Base-by-base conservation (phyloP, 345 rosid genomes). In the Salix udensis region DNA sequence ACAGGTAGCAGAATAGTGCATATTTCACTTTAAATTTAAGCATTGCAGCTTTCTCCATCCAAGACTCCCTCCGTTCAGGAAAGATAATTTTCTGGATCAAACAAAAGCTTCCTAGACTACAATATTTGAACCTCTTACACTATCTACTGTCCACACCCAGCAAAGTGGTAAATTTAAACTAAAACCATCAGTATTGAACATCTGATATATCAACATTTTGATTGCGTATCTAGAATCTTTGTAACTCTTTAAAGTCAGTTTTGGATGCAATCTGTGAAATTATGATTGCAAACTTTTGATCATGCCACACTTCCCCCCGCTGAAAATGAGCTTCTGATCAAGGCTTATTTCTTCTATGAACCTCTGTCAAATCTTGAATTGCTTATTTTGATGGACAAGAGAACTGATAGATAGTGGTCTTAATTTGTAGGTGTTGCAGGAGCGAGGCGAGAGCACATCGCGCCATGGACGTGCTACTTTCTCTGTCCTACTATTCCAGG, bases 391-490 rank as follows among this genome's bases (percentile, higher is more conserved):
- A 50, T 74, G 44, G 68, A 68, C 40, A 53, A 71, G 75, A 62
- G 73, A 71, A 70, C 68, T 77, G 55, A 79, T 67, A 55, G 8
- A 66, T 75, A 16, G 39, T 60, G 64, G 68, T 39, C 40, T 58
- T 80, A 21, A 65, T 75, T 73, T 86, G 76, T 89, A 96, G 99
- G 99, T 96, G 76, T 89, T 96, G 85, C 99, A 93, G 77, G 99
- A 96, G 86, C 88, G 99, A 66, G 97, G 98, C 69, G 99, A 96
- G 89, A 96, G 98, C 84, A 96, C 98, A 80, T 96, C 98, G 8
- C 96, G 97, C 66, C 99, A 96, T 92, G 99, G 99, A 68, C 97
- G 99, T 46, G 99, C 99, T 74, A 89, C 99, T 79, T 93, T 96
- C 85, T 96, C 98, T 53, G 99, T 93, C 85, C 84, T 96, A 84